These are phyloP conservation scores for Phytophthora foliorum DNA, from an alignment of 352 stramenopile species.

Conservation along the genomic window DNA sequence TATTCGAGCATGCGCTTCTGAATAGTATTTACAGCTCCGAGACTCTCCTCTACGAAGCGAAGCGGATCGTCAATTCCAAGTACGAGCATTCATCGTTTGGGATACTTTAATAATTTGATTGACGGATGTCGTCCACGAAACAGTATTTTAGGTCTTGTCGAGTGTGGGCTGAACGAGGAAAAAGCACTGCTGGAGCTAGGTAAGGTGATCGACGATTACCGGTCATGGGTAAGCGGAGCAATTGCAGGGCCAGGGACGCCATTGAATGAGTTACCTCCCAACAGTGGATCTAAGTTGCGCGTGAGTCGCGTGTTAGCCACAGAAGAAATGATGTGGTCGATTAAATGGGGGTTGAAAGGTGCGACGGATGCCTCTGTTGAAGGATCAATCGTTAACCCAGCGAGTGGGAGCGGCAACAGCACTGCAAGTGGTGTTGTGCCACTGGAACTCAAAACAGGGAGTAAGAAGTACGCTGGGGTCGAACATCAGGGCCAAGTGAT, in stretches of 20 bases:
- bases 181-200: constrained; percentile 61
- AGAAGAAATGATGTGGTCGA: constrained; percentile 90
- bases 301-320: constrained; percentile 69
- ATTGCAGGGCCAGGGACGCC: constrained; percentile 35
- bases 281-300: constrained; percentile 37
- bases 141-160: constrained; percentile 76
- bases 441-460: constrained; percentile 92
- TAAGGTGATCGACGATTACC: constrained; percentile 66
- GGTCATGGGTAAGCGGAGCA: constrained; percentile 54
- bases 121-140: constrained; percentile 1
- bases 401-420: background rate
- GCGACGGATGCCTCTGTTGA: constrained; percentile 79
- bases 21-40: constrained; percentile 40
- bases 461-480: constrained; percentile 57
- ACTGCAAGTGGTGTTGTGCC: constrained; percentile 55
- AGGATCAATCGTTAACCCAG: constrained; percentile 40
- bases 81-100: constrained; percentile 36
- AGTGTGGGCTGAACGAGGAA: constrained; percentile 73
- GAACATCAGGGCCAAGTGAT: constrained; percentile 91
- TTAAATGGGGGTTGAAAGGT: constrained; percentile 87
- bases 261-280: constrained; percentile 49
- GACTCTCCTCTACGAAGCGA: constrained; percentile 52
- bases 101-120: constrained; percentile 10
- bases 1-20: constrained; percentile 75
- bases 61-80: constrained; percentile 68